These are phyloP conservation scores for Phialemoniopsis sp. DNA, from an alignment of 2,329 filamentous ascomycete genomes.

Conservation along the genomic window DNA sequence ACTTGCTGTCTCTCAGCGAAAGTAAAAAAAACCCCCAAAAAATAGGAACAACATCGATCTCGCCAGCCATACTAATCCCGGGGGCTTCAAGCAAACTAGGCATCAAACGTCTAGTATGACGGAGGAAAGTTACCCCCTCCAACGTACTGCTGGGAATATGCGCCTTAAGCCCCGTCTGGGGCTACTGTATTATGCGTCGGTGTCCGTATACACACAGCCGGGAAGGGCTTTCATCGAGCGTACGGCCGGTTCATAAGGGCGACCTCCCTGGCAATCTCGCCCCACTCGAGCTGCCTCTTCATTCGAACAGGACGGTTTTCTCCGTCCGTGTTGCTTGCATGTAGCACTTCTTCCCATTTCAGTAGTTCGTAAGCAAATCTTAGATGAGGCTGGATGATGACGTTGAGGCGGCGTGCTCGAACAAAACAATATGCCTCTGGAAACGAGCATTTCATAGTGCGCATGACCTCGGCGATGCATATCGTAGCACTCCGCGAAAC, in stretches of 20 bases:
- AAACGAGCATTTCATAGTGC: slow-evolving; percentile 72
- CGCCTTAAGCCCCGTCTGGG: too few relatives aligned
- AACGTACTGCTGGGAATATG: too few relatives aligned
- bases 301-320: slow-evolving; percentile 29
- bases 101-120: too few relatives aligned
- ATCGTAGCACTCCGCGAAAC: slow-evolving; percentile 95
- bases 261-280: slow-evolving; percentile 81
- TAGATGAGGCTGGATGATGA: slow-evolving; percentile 96
- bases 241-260: slow-evolving; percentile 96
- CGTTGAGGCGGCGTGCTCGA: slow-evolving; percentile 84
- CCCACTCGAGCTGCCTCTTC: slow-evolving; percentile 86
- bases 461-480: slow-evolving; percentile 99
- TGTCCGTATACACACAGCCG: too few relatives aligned
- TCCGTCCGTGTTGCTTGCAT: slow-evolving; percentile 42
- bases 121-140: too few relatives aligned
- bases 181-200: too few relatives aligned
- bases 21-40: too few relatives aligned
- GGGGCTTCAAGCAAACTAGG: too few relatives aligned
- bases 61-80: too few relatives aligned
- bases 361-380: slow-evolving; percentile 92
- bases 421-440: slow-evolving; percentile 96
- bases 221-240: slow-evolving; percentile 55
- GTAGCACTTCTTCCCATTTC: slow-evolving; percentile 87
- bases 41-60: too few relatives aligned
- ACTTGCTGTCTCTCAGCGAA: too few relatives aligned